Conservation (phyloP, 768 basidiomycete species). For the Russula sp. region DNA sequence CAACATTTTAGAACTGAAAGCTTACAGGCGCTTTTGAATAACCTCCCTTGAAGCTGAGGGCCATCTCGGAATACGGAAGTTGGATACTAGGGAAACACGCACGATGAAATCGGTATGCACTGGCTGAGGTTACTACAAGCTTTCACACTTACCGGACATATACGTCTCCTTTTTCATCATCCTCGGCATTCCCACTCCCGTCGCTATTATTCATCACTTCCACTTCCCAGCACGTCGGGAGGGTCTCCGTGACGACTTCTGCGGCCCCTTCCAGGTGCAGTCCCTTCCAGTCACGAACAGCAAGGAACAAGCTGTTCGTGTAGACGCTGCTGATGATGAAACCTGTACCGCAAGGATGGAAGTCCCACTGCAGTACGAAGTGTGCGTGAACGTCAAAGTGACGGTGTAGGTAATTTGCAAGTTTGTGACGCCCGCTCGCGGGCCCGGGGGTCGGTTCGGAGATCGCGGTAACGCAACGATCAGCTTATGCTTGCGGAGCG, state of each 20-base stretch:
- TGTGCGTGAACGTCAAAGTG: too few species aligned
- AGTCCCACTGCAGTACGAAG: slow-evolving; percentile 20
- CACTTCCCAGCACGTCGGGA: slow-evolving; percentile 30
- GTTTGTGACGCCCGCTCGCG: too few species aligned
- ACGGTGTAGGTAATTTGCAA: too few species aligned
- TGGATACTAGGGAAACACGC: slow-evolving; percentile 19
- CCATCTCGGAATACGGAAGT: slow-evolving; percentile 26
- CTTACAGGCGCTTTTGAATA: slow-evolving; percentile 26
- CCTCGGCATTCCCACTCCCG: slow-evolving; percentile 1
- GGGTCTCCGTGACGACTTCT: slow-evolving; percentile 18
- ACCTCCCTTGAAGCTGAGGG: slow-evolving; percentile 18
- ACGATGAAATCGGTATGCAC: neutral
- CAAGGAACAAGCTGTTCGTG: slow-evolving; percentile 6
- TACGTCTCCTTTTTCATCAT: slow-evolving; percentile 19
- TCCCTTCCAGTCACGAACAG: slow-evolving; percentile 15
- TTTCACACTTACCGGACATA: slow-evolving; percentile 22
- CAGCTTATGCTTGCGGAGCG: neutral
- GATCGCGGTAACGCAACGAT: neutral
- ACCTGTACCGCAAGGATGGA: slow-evolving; percentile 19
- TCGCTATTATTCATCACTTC: slow-evolving; percentile 25
- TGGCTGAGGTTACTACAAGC: too few species aligned
- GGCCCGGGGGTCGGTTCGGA: too few species aligned
- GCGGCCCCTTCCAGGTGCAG: neutral
- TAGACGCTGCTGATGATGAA: slow-evolving; percentile 20
- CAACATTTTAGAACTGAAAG: neutral